A percentile compares a stretch with the other conserved stretches of the same genome.
Evolutionary conservation across 2,329 filamentous ascomycete genomes (phyloP).

Genomic region (Grosmannia serpens): DNA sequence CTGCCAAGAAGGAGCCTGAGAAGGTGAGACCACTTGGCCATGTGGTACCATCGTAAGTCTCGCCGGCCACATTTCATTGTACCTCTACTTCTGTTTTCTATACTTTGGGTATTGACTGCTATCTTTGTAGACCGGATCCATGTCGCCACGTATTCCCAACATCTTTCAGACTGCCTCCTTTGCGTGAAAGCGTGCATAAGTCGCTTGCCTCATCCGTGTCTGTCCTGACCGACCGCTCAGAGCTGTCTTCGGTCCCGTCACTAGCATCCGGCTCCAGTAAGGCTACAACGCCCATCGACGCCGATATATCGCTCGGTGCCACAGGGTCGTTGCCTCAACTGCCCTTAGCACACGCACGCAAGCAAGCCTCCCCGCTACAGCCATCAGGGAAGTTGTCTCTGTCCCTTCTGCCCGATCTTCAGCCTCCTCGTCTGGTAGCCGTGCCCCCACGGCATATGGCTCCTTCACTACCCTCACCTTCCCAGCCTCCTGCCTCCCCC

Average conservation of each 20-base stretch:
- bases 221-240: slow-evolving; percentile 41
- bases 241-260: slow-evolving; percentile 41
- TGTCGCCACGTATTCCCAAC: not conserved
- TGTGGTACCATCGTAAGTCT: not conserved
- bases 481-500: not conserved
- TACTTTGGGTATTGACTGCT: not conserved
- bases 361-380: not conserved
- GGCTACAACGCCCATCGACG: slow-evolving; percentile 48
- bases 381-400: not conserved
- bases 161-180: not conserved
- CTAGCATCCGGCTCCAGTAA: slow-evolving; percentile 42
- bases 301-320: slow-evolving; percentile 15
- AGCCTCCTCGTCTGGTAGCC: not conserved
- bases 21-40: not conserved
- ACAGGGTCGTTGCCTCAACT: not conserved
- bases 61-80: not conserved
- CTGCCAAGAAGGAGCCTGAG: not conserved
- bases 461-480: not conserved
- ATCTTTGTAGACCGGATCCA: not conserved
- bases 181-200: slow-evolving; percentile 14
- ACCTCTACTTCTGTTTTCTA: not conserved
- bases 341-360: not conserved
- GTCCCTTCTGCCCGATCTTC: not conserved
- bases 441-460: not conserved
- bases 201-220: slow-evolving; percentile 44